Base-by-base conservation (phyloP, 2,329 filamentous ascomycete genomes). In the Talaromyces piceae region DNA sequence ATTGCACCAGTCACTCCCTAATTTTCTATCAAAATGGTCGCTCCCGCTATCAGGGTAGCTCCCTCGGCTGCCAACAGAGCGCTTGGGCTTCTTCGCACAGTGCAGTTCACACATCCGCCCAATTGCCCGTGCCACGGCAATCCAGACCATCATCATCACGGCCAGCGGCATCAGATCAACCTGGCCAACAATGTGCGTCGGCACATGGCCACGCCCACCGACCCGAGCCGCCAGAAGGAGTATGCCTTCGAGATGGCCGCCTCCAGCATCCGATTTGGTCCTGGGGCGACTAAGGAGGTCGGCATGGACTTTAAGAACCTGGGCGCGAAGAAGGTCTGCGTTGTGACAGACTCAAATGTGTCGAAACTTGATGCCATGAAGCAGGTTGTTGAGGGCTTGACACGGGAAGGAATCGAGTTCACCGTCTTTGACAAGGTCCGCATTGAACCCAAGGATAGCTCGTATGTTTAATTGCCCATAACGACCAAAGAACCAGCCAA, bases 201-300 rank as follows among this genome's bases (percentile, higher is more conserved):
- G 37, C 75, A 79, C 54, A 72, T 91, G 54, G 90, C 88, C n/a
- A 91, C 88, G 0, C 88, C 91, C 0, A 73, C 86, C 25, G 84
- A 89, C 61, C 72, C 78, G 7, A 78, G 80, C 2, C 80, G 83
- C 57, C 81, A 90, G 63, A 95, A 94, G 67, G 93, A 98, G 68
- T 98, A 98, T 73, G 93, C 93, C 12, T 98, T 98, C 66, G 93
- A 98, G 69, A 95, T 98, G 91, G 93, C 93, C 0, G 90, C 93
- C 1, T 95, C 88, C 1, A 88, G 86, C 25, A 96, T 98, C 63
- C 83, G 93, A 11, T 98, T 97, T 62, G 93, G 93, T 0, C 88
- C 89, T 0, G 93, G 93, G 5, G 87, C 86, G 51, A 98, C 93
- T 22, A 88, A 89, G 69, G 93, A 98, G 70, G 90, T 98, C 18